Evolutionary conservation across 345 rosid species (phyloP).

Genomic region (Eucalyptus fibrosa): DNA sequence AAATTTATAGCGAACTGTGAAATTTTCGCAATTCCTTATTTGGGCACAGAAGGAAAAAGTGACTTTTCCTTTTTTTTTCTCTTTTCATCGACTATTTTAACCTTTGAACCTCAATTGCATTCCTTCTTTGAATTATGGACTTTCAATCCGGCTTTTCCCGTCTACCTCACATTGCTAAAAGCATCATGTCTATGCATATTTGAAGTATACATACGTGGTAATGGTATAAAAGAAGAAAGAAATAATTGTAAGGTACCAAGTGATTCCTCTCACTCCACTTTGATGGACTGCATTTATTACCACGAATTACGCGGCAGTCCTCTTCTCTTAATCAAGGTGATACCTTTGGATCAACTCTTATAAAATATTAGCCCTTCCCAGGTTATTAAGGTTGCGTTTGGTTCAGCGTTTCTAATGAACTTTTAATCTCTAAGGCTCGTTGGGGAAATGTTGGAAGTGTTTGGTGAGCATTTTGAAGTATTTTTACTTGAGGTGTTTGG

Average conservation of each 20-base stretch:
- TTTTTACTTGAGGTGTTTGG: no score
- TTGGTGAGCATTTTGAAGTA: no score
- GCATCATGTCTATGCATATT: background rate
- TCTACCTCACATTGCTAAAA: background rate
- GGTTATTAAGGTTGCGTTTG: no score
- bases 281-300: background rate
- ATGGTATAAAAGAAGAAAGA: background rate
- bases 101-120: background rate
- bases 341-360: background rate
- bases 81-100: background rate
- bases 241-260: background rate
- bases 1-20: background rate
- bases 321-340: background rate
- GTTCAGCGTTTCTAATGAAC: fast-evolving
- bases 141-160: background rate
- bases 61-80: background rate
- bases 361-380: fast-evolving
- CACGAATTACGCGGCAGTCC: fast-evolving
- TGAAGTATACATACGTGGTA: fast-evolving
- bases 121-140: background rate
- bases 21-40: background rate
- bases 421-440: no score
- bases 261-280: background rate
- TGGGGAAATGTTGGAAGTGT: fast-evolving
- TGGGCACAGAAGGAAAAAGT: background rate